A percentile compares a stretch with the other conserved stretches of the same genome.
Conservation (phyloP, 2,329 filamentous ascomycete species). For the Aspergillus amoenus region DNA sequence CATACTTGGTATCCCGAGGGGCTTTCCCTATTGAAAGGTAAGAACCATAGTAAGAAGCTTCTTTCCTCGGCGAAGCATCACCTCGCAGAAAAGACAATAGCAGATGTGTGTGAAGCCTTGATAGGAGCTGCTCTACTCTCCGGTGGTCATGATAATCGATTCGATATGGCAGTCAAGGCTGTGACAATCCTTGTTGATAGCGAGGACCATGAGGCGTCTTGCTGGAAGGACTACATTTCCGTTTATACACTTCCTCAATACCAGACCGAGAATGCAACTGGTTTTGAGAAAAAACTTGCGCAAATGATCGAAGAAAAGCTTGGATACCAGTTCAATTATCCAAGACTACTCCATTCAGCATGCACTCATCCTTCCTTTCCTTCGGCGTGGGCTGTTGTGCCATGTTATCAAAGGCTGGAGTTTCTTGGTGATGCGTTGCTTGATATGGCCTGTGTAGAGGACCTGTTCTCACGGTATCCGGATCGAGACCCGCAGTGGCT, state of each 20-base stretch:
- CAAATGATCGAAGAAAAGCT: constrained; percentile 61
- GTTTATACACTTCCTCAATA: constrained; percentile 70
- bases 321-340: constrained; percentile 69
- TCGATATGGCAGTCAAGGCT: constrained; percentile 62
- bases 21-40: constrained; percentile 71
- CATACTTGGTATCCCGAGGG: constrained; percentile 87
- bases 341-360: constrained; percentile 75
- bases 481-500: constrained; percentile 90
- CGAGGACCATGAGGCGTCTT: constrained; percentile 66
- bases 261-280: constrained; percentile 62
- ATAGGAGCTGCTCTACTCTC: constrained; percentile 79
- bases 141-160: constrained; percentile 49
- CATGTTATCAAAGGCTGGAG: constrained; percentile 86
- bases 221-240: constrained; percentile 71
- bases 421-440: constrained; percentile 88
- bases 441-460: constrained; percentile 80
- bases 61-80: constrained; percentile 53
- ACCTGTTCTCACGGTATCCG: constrained; percentile 75
- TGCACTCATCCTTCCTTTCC: constrained; percentile 87
- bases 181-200: constrained; percentile 63
- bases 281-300: constrained; percentile 68
- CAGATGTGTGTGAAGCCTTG: constrained; percentile 90
- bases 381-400: constrained; percentile 71
- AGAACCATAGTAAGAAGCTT: constrained; percentile 55
- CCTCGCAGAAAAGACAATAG: constrained; percentile 84